Conservation (phyloP, 2,329 filamentous ascomycete genomes). For the Diaporthe humulicola region DNA sequence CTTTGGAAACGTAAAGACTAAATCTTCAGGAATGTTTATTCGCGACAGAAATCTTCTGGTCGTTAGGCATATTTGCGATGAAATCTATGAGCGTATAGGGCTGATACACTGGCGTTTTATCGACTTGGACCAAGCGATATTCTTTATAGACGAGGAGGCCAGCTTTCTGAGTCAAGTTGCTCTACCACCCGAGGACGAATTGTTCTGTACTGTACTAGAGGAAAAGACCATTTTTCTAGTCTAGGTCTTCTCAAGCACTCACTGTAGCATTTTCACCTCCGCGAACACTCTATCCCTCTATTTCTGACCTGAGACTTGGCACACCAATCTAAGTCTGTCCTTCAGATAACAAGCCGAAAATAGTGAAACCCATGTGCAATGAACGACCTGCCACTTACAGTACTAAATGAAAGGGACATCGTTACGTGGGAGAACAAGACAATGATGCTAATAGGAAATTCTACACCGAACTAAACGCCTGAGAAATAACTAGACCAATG, state of each 20-base stretch:
- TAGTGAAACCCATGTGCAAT: too few relatives aligned
- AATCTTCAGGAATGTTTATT: not conserved
- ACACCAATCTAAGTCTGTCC: not conserved
- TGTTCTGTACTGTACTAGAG: not conserved
- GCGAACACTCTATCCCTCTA: not conserved
- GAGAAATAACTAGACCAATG: not conserved
- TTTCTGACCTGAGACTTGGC: not conserved
- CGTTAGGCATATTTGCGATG: not conserved
- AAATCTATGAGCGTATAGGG: not conserved
- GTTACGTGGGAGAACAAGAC: not conserved
- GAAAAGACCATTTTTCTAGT: not conserved
- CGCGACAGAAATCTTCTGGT: not conserved
- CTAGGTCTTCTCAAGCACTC: not conserved
- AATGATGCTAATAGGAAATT: not conserved
- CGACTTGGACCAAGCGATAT: not conserved
- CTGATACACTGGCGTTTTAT: constrained; percentile 2
- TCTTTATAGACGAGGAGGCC: not conserved
- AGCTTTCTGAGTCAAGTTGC: not conserved
- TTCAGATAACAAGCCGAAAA: not conserved
- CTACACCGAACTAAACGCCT: not conserved
- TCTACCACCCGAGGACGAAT: not conserved
- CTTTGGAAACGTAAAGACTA: not conserved
- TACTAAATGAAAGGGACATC: not conserved
- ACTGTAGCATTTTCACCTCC: too few relatives aligned
- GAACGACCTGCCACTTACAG: not conserved